Conservation (phyloP, 2,329 filamentous ascomycete genomes). For the Colletotrichum limetticola region DNA sequence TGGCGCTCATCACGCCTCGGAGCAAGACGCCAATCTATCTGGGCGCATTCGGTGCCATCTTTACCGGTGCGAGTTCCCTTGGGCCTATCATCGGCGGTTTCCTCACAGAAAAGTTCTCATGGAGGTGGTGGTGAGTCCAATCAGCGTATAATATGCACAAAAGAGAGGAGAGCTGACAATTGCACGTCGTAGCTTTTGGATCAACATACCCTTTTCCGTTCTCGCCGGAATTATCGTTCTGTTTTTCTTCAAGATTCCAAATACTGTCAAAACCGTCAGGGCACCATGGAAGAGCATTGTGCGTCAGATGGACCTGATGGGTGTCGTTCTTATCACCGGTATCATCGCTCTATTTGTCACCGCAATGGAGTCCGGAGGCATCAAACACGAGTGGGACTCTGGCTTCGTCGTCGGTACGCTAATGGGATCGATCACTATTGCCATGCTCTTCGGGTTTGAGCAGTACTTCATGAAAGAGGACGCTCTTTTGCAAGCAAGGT, state of each 20-base stretch:
- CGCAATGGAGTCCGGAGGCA: not conserved
- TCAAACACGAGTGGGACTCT: not conserved
- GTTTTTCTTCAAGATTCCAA: not conserved
- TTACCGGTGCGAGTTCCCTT: slow-evolving; percentile 48
- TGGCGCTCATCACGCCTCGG: slow-evolving; percentile 66
- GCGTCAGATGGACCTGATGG: not conserved
- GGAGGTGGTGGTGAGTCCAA: slow-evolving; percentile 51
- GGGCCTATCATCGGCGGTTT: slow-evolving; percentile 47
- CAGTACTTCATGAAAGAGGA: slow-evolving; percentile 1
- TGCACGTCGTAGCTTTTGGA: slow-evolving; percentile 57
- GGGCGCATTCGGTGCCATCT: slow-evolving; percentile 57
- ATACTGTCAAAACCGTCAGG: not conserved
- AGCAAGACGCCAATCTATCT: slow-evolving; percentile 51
- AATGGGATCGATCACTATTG: not conserved
- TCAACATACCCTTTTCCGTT: slow-evolving; percentile 56
- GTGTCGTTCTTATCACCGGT: not conserved
- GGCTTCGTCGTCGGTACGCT: not conserved
- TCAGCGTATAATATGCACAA: too few species aligned
- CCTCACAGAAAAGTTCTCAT: slow-evolving; percentile 59
- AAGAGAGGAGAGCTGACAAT: not conserved
- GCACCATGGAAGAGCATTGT: not conserved
- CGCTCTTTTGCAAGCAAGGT: not conserved
- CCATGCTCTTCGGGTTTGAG: not conserved
- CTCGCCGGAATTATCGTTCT: slow-evolving; percentile 44
- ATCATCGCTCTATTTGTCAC: not conserved